Evolutionary conservation across 768 basidiomycete species (phyloP), one percentile per base, ranked within the genome.

Genomic region (Fibroporia radiculosa): DNA sequence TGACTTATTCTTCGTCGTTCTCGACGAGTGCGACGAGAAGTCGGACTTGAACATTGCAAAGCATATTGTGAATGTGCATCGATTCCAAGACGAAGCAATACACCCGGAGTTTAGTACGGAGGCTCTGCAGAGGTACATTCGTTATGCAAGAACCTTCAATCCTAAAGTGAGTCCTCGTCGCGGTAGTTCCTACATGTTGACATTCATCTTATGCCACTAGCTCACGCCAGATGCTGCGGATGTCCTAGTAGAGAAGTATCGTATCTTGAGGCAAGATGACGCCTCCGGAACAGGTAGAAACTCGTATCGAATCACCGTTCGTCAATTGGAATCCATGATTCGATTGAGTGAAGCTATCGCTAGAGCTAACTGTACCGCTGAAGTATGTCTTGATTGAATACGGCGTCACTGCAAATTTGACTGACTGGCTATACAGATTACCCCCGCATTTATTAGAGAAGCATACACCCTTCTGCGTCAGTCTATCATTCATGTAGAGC

Each of bases 401-500:
- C 7, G 16, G 23, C 22, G 16, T 11, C 5, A 16, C 28, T 3
- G 12, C 40, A 18, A n/a, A n/a, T 23, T 31, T 3, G 33, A 46
- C 22, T 24, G 13, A 14, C 42, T 39, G 10, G 49, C 38, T 40
- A 28, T 29, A 8, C 49, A 95, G 89, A 98, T 99, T 56, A 88
- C 79, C 0, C 93, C 95, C 6, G 84, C 78, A 2, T 93, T 95
- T 60, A 95, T 99, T 18, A 82, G 93, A 31, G 96, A 99, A 65
- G 96, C 96, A 2, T 98, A 88, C 66, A 82, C 80, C 33, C 82
- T 99, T 16, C 71, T 99, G 11, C 81, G 89, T 20, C 93, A 96
- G 61, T 98, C 96, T 2, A 99, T 99, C 65, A 97, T 99, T 56
- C 96, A 98, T 58, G 93, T 99, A 48, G 96, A 99, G 60, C 93